Evolutionary conservation across 768 basidiomycete genomes (phyloP), one percentile per base, ranked within the genome.

Genomic region (Mrakia frigida): DNA sequence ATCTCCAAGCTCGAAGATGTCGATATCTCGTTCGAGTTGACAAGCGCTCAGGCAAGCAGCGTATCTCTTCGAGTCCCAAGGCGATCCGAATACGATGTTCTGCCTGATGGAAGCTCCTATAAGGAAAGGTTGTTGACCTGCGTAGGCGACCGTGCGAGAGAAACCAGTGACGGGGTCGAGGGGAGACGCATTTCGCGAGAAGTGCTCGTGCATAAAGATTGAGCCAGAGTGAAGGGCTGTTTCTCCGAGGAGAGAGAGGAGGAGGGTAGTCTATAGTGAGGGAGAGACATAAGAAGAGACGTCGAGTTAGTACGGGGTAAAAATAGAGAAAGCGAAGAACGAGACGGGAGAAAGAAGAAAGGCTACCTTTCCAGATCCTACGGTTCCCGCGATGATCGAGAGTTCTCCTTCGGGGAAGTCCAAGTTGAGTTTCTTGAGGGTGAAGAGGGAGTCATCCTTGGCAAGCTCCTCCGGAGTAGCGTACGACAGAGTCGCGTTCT

Each of bases 1-100:
- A 80, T 93, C 92, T 0, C 92, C 92, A 80, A 93, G 92, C 81
- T 94, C 93, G 50, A 93, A 86, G 23, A 91, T 87, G 77, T 87
- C 85, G 35, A 95, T 84, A 81, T 94, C 93, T 28, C 86, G 87
- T 31, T 83, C 80, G 31, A 94, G 85, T 1, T 90, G 90, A 82
- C 93, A 94, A 2, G 89, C 91, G 83, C 92, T 89, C 11, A 96
- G 84, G 14, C 92, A 93, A 79, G 87, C 87, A 75, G 87, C 85
- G 80, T 95, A 95, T 11, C 94, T 86, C 73, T 89, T 85, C 80
- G 88, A 89, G 68, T 91, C 87, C 53, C 65, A 75, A 35, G 75
- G 33, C 23, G 56, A 60, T 9, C 75, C 75, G n/a, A 76, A 76
- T 31, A 71, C n/a, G 68, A 76, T 76, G 75, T 76, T 76, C 60